Conservation (phyloP, 2,329 filamentous ascomycete species). For the Decorospora gaudefroyi region DNA sequence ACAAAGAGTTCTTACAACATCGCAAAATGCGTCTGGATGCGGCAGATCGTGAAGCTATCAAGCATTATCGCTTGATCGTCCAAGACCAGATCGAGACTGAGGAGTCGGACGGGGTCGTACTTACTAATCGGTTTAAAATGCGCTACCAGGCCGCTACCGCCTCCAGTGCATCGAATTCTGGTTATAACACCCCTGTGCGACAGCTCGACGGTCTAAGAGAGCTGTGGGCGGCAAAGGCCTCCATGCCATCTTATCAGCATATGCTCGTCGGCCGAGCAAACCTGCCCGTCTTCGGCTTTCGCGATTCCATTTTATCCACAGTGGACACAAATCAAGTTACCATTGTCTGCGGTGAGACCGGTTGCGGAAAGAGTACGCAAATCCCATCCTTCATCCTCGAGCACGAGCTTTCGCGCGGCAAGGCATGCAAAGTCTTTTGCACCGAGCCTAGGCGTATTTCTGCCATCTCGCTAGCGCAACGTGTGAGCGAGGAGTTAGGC, state of each 20-base stretch:
- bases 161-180: constrained; percentile 37
- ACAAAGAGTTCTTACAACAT: constrained; percentile 73
- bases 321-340: constrained; percentile 82
- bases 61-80: constrained; percentile 70
- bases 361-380: constrained; percentile 96
- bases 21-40: constrained; percentile 73
- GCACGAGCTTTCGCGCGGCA: constrained; percentile 78
- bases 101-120: constrained; percentile 62
- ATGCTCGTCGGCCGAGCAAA: constrained; percentile 81
- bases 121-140: constrained; percentile 73
- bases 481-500: constrained; percentile 93
- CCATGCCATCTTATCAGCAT: constrained; percentile 64
- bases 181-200: constrained; percentile 34
- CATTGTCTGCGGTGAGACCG: constrained; percentile 95
- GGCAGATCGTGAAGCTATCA: constrained; percentile 69
- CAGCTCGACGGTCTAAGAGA: constrained; percentile 52
- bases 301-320: constrained; percentile 73
- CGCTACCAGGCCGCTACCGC: constrained; percentile 41
- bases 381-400: constrained; percentile 94
- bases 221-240: constrained; percentile 58
- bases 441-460: constrained; percentile 96
- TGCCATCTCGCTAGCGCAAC: constrained; percentile 87
- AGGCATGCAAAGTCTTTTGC: constrained; percentile 88
- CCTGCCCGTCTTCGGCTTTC: constrained; percentile 88
- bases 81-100: constrained; percentile 65